A percentile compares a stretch with the other conserved stretches of the same genome.
phyloP scores from a whole-genome alignment of 345 rosid species.

The Lagerstroemia speciosa region DNA sequence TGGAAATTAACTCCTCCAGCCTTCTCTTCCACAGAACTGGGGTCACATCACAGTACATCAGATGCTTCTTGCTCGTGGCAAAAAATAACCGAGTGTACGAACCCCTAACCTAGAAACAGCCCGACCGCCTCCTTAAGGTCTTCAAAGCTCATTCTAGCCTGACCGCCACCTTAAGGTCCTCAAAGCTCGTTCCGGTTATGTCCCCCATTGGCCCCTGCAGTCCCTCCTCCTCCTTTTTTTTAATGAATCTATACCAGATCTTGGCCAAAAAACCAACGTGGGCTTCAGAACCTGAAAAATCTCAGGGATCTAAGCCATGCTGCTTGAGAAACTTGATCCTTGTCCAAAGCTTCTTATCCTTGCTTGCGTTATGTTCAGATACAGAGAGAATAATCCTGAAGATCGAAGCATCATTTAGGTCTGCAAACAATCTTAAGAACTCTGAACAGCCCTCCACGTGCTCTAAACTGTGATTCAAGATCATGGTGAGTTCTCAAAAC shows the following conservation, averaged over 20 bases:
- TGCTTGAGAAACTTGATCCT: conserved; percentile 58
- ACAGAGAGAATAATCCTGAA: conserved; percentile 56
- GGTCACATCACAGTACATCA: conserved; percentile 52
- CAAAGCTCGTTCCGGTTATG: conserved; percentile 63
- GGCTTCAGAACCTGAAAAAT: too few relatives aligned
- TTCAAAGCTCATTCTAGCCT: too few relatives aligned
- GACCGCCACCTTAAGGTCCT: too few relatives aligned
- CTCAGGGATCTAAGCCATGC: conserved; percentile 48
- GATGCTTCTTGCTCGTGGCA: conserved; percentile 75
- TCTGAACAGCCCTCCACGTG: conserved; percentile 48
- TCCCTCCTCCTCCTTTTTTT: conserved; percentile 50
- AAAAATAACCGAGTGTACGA: conserved; percentile 40
- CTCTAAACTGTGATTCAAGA: conserved; percentile 42
- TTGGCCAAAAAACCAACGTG: conserved; percentile 62
- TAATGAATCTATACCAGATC: conserved; percentile 46
- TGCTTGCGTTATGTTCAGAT: conserved; percentile 53
- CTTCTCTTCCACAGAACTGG: conserved; percentile 48
- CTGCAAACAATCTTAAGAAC: conserved; percentile 53
- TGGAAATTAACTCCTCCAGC: conserved; percentile 64
- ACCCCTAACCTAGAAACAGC: conserved; percentile 51
- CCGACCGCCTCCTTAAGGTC: conserved; percentile 66
- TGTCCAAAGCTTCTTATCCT: conserved; percentile 55
- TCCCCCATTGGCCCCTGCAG: conserved; percentile 55
- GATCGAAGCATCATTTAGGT: conserved; percentile 43
- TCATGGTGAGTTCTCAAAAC: conserved; percentile 50